Evolutionary conservation across 768 basidiomycete species (phyloP).

Genomic region (Lentinula boryana): DNA sequence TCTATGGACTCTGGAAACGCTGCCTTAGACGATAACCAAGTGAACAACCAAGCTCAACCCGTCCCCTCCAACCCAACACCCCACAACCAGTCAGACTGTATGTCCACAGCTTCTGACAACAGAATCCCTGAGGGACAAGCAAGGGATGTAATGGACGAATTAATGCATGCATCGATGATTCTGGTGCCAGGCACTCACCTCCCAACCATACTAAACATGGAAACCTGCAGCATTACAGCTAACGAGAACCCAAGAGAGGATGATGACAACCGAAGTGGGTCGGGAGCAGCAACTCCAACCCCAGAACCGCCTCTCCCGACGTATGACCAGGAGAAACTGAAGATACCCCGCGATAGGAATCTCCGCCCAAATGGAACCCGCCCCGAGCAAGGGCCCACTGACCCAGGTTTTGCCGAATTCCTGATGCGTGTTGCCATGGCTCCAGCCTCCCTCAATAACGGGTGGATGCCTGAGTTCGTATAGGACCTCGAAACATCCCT

Average conservation of each 20-base stretch:
- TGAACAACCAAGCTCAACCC: neutral
- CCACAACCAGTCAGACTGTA: too few relatives aligned
- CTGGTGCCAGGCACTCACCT: neutral
- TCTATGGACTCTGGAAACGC: neutral
- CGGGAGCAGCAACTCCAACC: neutral
- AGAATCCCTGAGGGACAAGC: too few relatives aligned
- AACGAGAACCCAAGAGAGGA: neutral
- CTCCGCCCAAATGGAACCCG: neutral
- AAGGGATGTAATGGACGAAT: too few relatives aligned
- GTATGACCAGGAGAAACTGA: neutral
- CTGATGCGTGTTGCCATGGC: neutral
- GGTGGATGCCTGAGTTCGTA: neutral
- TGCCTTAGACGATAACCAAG: neutral
- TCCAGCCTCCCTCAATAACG: neutral
- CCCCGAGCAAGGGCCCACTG: neutral
- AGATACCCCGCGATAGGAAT: neutral
- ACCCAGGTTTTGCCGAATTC: neutral
- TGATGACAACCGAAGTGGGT: too few relatives aligned
- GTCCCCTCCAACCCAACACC: too few relatives aligned
- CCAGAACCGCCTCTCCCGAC: neutral
- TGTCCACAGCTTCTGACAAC: too few relatives aligned
- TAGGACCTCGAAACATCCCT: neutral
- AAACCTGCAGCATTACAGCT: neutral
- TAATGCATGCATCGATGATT: too few relatives aligned
- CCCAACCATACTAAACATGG: neutral